Base-by-base conservation (phyloP, 2,329 filamentous ascomycete species). In the Dothidotthia symphoricarpi region DNA sequence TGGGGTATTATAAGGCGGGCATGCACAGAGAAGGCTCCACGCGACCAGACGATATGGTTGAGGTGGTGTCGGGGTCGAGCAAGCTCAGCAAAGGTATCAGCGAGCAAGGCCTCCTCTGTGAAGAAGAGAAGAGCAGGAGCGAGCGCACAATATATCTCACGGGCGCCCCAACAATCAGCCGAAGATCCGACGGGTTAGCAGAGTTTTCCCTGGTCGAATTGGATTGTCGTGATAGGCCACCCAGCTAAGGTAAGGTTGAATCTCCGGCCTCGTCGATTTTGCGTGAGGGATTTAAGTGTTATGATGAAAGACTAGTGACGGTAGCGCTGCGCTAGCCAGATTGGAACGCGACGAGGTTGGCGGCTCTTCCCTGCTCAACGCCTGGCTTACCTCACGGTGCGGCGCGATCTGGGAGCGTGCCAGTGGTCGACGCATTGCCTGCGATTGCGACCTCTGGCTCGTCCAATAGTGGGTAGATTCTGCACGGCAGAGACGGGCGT, bases 61-160 rank as follows among this genome's bases (percentile, higher is more conserved):
- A 36, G 41, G 39, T 31, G 31, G 41, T 51, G 49, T 47, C 44
- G 43, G 46, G 49, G 53, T 55, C 51, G 49, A 45, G 50, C 49
- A 51, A 51, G 53, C 46, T 55, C 51, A 54, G 49, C 47, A 49
- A 50, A 31, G 40, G 50, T 51, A 57, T 42, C 51, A 47, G 48
- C 47, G 53, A 55, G 54, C 54, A 47, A 50, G 52, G 49, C 54
- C 54, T 54, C 52, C 54, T 55, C 54, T 57, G 54, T 52, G 43
- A 51, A 47, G 43, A 52, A 51, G 39, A 24, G 27, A 33, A 27
- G 34, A 17, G 41, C 34, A 43, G 34, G 43, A 41, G 52, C 41
- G 52, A 47, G 53, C 36, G 42, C 41, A 37, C 49, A 47, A 45
- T 50, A 49, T 50, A 45, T 46, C 49, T 51, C 54, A 53, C 47